phyloP scores from a whole-genome alignment of 768 basidiomycete species.

The Neoboletus magnificus region DNA sequence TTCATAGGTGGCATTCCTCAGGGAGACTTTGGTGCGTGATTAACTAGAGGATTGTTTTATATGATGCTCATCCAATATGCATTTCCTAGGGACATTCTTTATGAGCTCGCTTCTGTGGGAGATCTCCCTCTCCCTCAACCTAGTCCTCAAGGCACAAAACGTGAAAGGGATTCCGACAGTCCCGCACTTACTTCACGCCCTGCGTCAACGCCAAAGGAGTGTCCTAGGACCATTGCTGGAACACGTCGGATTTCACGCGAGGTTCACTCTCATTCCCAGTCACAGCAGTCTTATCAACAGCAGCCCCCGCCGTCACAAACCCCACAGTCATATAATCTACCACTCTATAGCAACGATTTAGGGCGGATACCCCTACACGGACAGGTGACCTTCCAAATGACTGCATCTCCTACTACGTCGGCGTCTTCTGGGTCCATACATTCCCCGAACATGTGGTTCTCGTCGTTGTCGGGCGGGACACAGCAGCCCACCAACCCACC shows the following conservation, averaged over 20 bases:
- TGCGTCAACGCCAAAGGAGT: conserved; percentile 9
- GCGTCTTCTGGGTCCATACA: conserved; percentile 1
- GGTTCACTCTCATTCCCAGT: conserved; percentile 4
- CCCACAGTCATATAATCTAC: conserved; percentile 36
- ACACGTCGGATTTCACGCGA: conserved; percentile 34
- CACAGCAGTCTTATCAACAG: conserved; percentile 10
- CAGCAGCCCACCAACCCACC: not conserved
- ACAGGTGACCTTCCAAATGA: conserved; percentile 15
- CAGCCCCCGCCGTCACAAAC: conserved; percentile 8
- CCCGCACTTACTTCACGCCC: conserved; percentile 24
- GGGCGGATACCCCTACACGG: conserved; percentile 50
- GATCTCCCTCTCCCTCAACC: conserved; percentile 64
- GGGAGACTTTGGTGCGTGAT: conserved; percentile 46
- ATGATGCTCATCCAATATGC: not conserved
- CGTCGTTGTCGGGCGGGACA: conserved; percentile 3
- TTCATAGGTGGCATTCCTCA: conserved; percentile 43
- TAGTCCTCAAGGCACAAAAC: conserved; percentile 54
- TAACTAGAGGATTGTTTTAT: not conserved
- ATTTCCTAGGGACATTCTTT: conserved; percentile 60
- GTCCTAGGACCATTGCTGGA: conserved; percentile 32
- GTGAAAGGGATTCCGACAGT: conserved; percentile 59
- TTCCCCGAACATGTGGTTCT: conserved; percentile 21
- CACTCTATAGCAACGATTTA: conserved; percentile 56
- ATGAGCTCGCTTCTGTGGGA: conserved; percentile 67
- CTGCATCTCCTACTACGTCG: not conserved